Conservation (phyloP, 2,329 filamentous ascomycete genomes). For the Talaromyces piceae region DNA sequence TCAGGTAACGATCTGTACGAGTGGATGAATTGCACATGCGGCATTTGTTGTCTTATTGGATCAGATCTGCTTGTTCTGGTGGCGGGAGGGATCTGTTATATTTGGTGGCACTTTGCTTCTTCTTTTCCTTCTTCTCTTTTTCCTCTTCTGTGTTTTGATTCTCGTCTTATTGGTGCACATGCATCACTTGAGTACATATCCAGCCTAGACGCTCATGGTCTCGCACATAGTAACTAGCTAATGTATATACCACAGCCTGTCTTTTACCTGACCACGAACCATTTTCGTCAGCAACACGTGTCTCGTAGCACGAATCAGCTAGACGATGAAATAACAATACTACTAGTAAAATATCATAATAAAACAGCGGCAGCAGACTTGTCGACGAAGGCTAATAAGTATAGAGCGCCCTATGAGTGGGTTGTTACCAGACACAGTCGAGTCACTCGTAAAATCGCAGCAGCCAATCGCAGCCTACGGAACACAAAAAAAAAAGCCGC, state of each 20-base stretch:
- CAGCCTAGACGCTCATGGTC: neutral
- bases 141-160: neutral
- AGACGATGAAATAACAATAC: neutral
- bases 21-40: neutral
- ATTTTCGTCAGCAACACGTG: neutral
- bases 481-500: slow-evolving; percentile 1
- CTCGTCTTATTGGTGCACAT: neutral
- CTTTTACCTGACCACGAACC: neutral
- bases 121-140: neutral
- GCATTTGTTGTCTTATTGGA: neutral
- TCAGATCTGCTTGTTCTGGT: neutral
- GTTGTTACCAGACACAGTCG: neutral
- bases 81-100: neutral
- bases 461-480: neutral
- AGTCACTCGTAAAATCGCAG: neutral
- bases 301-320: neutral
- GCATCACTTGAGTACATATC: neutral
- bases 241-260: neutral
- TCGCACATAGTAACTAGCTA: neutral
- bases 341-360: no score
- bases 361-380: neutral
- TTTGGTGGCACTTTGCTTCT: neutral
- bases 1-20: neutral
- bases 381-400: neutral
- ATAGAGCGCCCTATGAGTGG: neutral